Evolutionary conservation across 1,139 yeast genomes (phyloP).

Genomic region (Candida dubliniensis): DNA sequence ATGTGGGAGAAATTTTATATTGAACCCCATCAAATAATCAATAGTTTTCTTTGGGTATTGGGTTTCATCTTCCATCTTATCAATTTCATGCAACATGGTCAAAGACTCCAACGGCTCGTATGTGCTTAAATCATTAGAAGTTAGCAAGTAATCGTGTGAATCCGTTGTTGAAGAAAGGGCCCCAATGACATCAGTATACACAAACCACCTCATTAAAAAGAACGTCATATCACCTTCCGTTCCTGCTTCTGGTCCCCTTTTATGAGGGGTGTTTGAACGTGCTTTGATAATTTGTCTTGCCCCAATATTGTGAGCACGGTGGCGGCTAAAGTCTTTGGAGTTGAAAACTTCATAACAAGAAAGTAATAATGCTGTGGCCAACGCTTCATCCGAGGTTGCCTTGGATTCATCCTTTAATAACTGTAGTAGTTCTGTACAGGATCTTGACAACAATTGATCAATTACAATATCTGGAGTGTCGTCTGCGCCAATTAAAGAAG

Average conservation of each 20-base stretch:
- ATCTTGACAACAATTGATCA: constrained; percentile 52
- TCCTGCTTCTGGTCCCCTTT: constrained; percentile 14
- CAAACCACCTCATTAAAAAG: constrained; percentile 71
- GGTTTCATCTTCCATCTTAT: constrained; percentile 7
- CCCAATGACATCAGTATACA: constrained; percentile 69
- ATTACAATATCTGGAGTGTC: constrained; percentile 46
- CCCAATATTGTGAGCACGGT: constrained; percentile 68
- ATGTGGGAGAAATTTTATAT: constrained; percentile 50
- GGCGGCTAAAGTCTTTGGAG: constrained; percentile 48
- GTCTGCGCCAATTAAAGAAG: constrained; percentile 30
- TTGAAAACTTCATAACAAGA: constrained; percentile 64
- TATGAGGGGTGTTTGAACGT: constrained; percentile 22
- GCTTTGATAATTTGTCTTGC: constrained; percentile 67
- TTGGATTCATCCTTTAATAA: constrained; percentile 52
- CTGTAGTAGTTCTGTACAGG: constrained; percentile 56
- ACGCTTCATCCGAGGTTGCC: constrained; percentile 63
- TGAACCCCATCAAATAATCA: constrained; percentile 62
- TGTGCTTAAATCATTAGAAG: constrained; percentile 11
- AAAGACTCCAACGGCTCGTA: constrained; percentile 22
- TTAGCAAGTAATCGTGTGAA: constrained; percentile 27
- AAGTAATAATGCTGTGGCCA: constrained; percentile 62
- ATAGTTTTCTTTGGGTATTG: constrained; percentile 43
- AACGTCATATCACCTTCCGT: constrained; percentile 48
- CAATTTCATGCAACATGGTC: constrained; percentile 14
- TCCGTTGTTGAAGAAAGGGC: constrained; percentile 46